These are phyloP conservation scores for Aspergillus transmontanensis DNA, from an alignment of 2,329 filamentous ascomycete genomes.

Conservation along the genomic window DNA sequence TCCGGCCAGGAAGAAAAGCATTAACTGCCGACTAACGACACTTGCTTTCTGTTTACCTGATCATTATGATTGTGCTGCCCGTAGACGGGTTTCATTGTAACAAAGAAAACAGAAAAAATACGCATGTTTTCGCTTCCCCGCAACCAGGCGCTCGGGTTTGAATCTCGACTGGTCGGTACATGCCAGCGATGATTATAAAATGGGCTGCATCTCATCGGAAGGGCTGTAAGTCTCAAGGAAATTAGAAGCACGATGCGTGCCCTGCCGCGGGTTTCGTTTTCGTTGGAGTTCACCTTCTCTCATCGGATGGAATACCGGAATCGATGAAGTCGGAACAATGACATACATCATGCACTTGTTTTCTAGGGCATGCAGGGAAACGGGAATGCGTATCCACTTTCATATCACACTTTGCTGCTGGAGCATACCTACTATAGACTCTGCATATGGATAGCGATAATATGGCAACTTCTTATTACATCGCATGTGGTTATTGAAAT, in stretches of 20 bases:
- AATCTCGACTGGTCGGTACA: neutral
- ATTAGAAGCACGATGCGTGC: neutral
- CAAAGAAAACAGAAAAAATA: conserved; percentile 10
- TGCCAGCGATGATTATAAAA: neutral
- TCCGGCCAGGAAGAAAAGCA: conserved; percentile 56
- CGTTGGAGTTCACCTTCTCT: neutral
- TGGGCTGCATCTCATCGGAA: conserved; percentile 3
- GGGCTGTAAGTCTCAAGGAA: neutral
- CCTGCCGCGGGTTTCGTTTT: neutral
- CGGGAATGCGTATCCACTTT: neutral
- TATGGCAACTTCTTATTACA: neutral
- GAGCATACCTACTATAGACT: neutral
- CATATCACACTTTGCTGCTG: neutral
- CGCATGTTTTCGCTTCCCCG: neutral
- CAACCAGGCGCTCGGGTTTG: neutral
- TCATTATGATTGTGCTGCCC: neutral
- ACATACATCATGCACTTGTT: neutral
- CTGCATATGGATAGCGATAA: neutral
- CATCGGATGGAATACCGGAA: neutral
- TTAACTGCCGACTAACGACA: conserved; percentile 14
- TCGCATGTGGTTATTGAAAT: neutral
- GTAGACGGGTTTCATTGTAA: neutral
- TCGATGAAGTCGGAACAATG: neutral
- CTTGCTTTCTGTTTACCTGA: conserved; percentile 3
- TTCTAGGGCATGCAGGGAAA: neutral